Conservation (phyloP, 352 stramenopile species). For the Phytophthora pluvialis region DNA sequence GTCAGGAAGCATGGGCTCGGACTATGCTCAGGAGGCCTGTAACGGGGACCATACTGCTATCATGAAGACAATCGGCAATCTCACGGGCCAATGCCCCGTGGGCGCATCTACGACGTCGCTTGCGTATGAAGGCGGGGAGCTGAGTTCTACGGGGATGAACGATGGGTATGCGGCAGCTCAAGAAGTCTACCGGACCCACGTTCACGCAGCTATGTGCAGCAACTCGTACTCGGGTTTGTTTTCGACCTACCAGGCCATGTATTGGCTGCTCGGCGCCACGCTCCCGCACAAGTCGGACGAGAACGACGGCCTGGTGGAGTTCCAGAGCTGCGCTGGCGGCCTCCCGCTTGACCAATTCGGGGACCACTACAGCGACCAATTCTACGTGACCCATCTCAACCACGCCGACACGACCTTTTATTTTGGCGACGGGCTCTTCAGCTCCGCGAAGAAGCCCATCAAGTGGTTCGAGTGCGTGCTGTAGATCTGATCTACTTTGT, state of each 20-base stretch:
- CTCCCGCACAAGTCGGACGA: slow-evolving; percentile 46
- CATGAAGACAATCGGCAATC: slow-evolving; percentile 39
- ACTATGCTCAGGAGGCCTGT: slow-evolving; percentile 47
- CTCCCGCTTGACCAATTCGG: slow-evolving; percentile 43
- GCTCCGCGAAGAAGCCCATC: slow-evolving; percentile 54
- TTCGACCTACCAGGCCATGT: slow-evolving; percentile 39
- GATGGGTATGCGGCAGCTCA: slow-evolving; percentile 40
- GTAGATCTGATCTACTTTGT: slow-evolving; percentile 16
- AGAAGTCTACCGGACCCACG: slow-evolving; percentile 35
- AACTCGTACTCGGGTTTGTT: slow-evolving; percentile 43
- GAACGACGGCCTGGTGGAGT: slow-evolving; percentile 61
- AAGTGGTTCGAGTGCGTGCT: slow-evolving; percentile 83
- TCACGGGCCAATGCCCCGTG: slow-evolving; percentile 47
- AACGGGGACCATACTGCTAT: slow-evolving; percentile 29
- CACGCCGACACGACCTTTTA: slow-evolving; percentile 71
- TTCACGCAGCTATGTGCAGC: slow-evolving; percentile 54
- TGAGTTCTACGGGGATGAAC: slow-evolving; percentile 26
- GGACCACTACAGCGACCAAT: slow-evolving; percentile 45
- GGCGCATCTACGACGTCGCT: slow-evolving; percentile 38
- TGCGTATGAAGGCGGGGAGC: slow-evolving; percentile 42
- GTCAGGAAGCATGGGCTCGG: slow-evolving; percentile 56
- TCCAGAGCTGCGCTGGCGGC: slow-evolving; percentile 57
- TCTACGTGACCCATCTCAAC: slow-evolving; percentile 72
- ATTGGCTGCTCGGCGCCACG: slow-evolving; percentile 34
- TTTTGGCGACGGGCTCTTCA: slow-evolving; percentile 60